These are phyloP conservation scores for Eutreptiella sp. DNA, from an alignment of 208 protist species.

Conservation along the genomic window DNA sequence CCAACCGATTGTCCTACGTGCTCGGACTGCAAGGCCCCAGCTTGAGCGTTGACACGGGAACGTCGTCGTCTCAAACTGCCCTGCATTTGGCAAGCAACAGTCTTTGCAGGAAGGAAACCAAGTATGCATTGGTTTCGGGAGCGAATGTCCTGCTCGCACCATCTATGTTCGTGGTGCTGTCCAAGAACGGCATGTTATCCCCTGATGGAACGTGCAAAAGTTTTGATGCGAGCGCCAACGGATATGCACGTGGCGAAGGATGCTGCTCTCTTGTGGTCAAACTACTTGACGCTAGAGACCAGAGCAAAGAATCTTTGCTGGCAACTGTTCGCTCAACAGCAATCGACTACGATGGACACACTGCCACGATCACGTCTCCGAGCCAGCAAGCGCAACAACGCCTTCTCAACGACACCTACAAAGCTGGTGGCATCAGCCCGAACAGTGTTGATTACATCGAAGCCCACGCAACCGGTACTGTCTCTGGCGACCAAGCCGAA, in stretches of 20 bases:
- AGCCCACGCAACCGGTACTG: slow-evolving; percentile 45
- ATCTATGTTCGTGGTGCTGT: slow-evolving; percentile 30
- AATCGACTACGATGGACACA: slow-evolving; percentile 51
- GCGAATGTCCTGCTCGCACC: slow-evolving; percentile 41
- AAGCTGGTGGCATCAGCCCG: slow-evolving; percentile 12
- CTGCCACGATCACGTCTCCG: slow-evolving; percentile 29
- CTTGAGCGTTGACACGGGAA: slow-evolving; percentile 62
- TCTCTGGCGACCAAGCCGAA: slow-evolving; percentile 45
- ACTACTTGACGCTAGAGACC: slow-evolving; percentile 11
- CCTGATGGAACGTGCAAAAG: slow-evolving; percentile 48
- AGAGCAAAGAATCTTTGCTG: slow-evolving; percentile 11
- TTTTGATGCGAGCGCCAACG: slow-evolving; percentile 59
- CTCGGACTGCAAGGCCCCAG: slow-evolving; percentile 51
- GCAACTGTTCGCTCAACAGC: slow-evolving; percentile 31
- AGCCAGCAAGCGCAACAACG: slow-evolving; percentile 35
- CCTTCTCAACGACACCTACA: slow-evolving; percentile 31
- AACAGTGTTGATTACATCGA: slow-evolving; percentile 42
- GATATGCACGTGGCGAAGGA: slow-evolving; percentile 61
- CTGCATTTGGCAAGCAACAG: slow-evolving; percentile 41
- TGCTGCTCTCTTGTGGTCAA: slow-evolving; percentile 46
- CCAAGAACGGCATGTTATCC: slow-evolving; percentile 39
- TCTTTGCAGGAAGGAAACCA: slow-evolving; percentile 19
- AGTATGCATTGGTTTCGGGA: slow-evolving; percentile 19
- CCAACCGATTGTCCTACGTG: slow-evolving; percentile 45
- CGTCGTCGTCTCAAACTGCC: slow-evolving; percentile 57